These are phyloP conservation scores for Colletotrichum tropicicola DNA, from an alignment of 2,329 filamentous ascomycete species.

Conservation along the genomic window DNA sequence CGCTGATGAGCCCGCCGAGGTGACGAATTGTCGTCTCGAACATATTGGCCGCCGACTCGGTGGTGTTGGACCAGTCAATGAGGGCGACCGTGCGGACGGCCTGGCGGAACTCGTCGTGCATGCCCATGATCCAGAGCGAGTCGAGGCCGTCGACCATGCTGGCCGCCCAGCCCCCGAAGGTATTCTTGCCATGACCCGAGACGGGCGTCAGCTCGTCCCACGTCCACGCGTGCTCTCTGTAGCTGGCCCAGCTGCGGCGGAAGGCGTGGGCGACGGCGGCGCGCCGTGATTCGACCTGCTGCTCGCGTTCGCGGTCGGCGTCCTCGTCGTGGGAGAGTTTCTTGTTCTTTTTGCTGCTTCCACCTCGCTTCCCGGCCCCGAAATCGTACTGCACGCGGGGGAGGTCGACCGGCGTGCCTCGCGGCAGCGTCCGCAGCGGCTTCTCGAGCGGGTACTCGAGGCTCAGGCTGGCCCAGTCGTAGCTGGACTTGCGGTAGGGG, in stretches of 20 bases:
- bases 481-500: conserved; percentile 36
- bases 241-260: conserved; percentile 58
- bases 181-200: conserved; percentile 53
- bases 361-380: conserved; percentile 24
- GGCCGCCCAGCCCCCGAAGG: conserved; percentile 64
- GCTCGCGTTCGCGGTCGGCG: conserved; percentile 25
- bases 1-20: conserved; percentile 60
- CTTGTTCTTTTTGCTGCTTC: conserved; percentile 27
- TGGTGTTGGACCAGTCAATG: conserved; percentile 64
- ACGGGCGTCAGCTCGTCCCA: conserved; percentile 64
- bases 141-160: conserved; percentile 69
- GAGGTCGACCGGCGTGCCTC: conserved; percentile 40
- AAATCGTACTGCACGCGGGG: conserved; percentile 38
- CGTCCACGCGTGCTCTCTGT: conserved; percentile 64
- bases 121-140: conserved; percentile 67
- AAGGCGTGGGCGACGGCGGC: conserved; percentile 49
- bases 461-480: conserved; percentile 47
- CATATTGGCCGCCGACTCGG: conserved; percentile 57
- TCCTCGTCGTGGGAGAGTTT: conserved; percentile 44
- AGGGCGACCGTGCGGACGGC: conserved; percentile 59
- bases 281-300: conserved; percentile 42
- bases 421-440: conserved; percentile 43
- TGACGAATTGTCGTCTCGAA: conserved; percentile 71
- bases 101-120: conserved; percentile 62
- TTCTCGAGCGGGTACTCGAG: conserved; percentile 43